Evolutionary conservation across 164 flowering plant species (phyloP).

Genomic region (Taxillus chinensis): DNA sequence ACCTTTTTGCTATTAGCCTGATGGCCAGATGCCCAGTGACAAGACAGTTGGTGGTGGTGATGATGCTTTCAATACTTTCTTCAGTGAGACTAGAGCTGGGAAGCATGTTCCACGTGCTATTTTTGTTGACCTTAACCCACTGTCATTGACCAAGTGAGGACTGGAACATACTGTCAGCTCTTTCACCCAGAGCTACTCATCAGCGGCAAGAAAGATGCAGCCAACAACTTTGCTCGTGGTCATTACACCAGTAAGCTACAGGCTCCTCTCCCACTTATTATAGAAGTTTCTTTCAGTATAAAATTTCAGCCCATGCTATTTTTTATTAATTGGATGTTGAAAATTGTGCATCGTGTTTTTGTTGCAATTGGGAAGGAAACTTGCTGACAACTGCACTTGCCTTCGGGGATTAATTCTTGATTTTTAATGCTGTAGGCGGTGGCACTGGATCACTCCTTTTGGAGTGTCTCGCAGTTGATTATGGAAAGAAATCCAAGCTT

Average conservation of each 20-base stretch:
- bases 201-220: conserved; percentile 61
- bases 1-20: conserved; percentile 15
- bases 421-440: conserved; percentile 52
- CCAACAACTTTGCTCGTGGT: conserved; percentile 62
- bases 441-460: conserved; percentile 50
- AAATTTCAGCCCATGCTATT: background rate
- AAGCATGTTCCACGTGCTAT: conserved; percentile 54
- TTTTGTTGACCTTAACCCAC: conserved; percentile 58
- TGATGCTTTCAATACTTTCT: conserved; percentile 31
- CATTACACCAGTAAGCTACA: conserved; percentile 54
- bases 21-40: conserved; percentile 32
- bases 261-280: background rate
- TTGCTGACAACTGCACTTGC: conserved; percentile 54
- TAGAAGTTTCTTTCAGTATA: background rate
- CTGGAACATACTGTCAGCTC: conserved; percentile 47
- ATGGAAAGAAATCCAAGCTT: conserved; percentile 43
- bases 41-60: conserved; percentile 27
- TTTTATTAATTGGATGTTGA: background rate
- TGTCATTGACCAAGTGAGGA: conserved; percentile 58
- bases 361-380: conserved; percentile 45
- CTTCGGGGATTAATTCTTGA: conserved; percentile 51
- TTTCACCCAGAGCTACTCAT: conserved; percentile 57
- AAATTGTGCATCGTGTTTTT: background rate
- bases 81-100: conserved; percentile 43
- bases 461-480: conserved; percentile 48